phyloP scores from a whole-genome alignment of 1,139 yeast genomes.

The Eremothecium cymbalariae region DNA sequence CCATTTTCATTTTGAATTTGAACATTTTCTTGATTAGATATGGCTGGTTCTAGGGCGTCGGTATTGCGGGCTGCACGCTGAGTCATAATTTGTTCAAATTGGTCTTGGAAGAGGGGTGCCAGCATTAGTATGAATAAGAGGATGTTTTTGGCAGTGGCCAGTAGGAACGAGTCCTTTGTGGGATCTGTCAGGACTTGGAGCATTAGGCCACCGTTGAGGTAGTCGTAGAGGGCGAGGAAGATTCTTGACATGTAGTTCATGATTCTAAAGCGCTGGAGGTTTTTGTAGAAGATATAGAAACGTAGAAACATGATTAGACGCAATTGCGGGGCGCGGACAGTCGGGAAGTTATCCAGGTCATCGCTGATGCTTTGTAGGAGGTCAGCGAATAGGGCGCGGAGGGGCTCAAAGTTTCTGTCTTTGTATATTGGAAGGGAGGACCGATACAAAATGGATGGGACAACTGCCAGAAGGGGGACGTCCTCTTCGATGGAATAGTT shows the following conservation, averaged over 20 bases:
- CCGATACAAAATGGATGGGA: slow-evolving; percentile 1
- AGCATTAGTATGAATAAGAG: slow-evolving; percentile 18
- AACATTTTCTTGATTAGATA: no score
- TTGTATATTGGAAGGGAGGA: background rate
- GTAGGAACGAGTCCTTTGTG: slow-evolving; percentile 14
- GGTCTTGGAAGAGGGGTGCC: slow-evolving; percentile 11
- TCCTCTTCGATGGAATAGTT: background rate
- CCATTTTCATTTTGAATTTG: no score
- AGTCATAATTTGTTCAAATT: slow-evolving; percentile 11
- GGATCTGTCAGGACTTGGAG: slow-evolving; percentile 23
- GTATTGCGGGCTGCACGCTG: slow-evolving; percentile 7
- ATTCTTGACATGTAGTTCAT: no score
- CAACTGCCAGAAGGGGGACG: background rate
- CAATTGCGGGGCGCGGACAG: background rate
- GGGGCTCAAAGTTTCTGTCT: background rate
- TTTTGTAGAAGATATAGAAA: background rate
- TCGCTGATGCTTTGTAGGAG: background rate
- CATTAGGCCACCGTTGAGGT: slow-evolving; percentile 13
- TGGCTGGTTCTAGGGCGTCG: background rate
- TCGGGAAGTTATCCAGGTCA: background rate
- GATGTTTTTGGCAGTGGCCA: slow-evolving; percentile 19
- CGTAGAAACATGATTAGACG: background rate
- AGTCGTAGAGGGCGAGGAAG: slow-evolving; percentile 5
- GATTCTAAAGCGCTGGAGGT: background rate
- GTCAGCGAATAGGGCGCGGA: background rate